Evolutionary conservation across 768 basidiomycete species (phyloP), one percentile per base, ranked within the genome.

Genomic region (Agaricus blazei): DNA sequence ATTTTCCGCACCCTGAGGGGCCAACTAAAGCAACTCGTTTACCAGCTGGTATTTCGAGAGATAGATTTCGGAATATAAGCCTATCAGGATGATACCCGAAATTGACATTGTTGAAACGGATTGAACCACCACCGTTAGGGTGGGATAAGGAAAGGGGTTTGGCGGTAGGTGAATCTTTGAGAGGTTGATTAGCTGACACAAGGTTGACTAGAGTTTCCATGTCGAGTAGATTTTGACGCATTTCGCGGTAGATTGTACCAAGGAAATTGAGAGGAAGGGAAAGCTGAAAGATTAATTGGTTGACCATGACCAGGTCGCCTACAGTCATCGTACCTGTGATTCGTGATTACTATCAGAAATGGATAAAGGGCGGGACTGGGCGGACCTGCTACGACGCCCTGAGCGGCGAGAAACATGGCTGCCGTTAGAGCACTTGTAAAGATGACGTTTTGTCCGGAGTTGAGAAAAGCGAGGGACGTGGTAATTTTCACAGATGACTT

Each of bases 221-320:
- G 68, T 99, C 97, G 46, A 99, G 80, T 41, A 99, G 72, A 66
- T 93, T 96, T 66, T 99, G 97, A 41, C 94, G 78, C 70, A 98
- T 83, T 67, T 99, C 97, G 47, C 97, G 91, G 65, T 99, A 99
- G 50, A 99, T 95, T 1, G 94, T 92, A 1, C 93, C 97, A 57
- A 99, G 74, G 72, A 99, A 99, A 71, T 98, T 98, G 58, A 99
- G 83, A 3, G 97, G 97, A 31, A 98, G 73, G 0, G 94, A 97
- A 0, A 99, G 75, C 65, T 99, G 97, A 76, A 99, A 99, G 34
- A 98, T 93, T 26, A 99, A 80, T 66, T 98, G 96, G 69, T 99
- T 99, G 62, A 97, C 89, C 96, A 99, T 98, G 62, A 99, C 97
- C 12, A 99, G 82, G 64, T 99, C 97, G 7, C 97, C 97, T 24